These are phyloP conservation scores for Termitomyces sp. DNA, from an alignment of 768 basidiomycete species.

Conservation along the genomic window DNA sequence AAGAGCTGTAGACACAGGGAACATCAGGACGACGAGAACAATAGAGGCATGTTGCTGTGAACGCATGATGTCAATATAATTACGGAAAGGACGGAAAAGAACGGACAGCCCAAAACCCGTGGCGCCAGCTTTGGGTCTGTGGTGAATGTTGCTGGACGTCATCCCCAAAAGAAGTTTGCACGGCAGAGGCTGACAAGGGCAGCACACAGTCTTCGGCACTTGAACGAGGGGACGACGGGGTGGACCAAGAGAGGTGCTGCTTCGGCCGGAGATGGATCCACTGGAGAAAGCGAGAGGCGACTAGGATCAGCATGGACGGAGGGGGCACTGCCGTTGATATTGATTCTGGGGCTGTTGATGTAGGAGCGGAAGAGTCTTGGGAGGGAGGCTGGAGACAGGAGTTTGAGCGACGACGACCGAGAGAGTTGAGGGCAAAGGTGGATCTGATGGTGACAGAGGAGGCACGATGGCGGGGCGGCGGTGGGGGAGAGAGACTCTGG, in stretches of 20 bases:
- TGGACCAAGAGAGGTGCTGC: constrained; percentile 35
- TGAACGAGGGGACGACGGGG: constrained; percentile 39
- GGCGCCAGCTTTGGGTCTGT: constrained; percentile 19
- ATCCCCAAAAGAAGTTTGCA: constrained; percentile 37
- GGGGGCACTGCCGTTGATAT: constrained; percentile 17
- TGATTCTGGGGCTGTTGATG: constrained; percentile 8
- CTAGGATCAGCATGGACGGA: constrained; percentile 45
- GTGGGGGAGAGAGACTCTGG: constrained; percentile 26
- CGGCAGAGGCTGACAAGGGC: constrained; percentile 44
- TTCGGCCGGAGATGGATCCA: constrained; percentile 43
- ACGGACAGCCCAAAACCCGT: constrained; percentile 26
- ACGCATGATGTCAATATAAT: constrained; percentile 7
- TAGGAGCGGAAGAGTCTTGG: constrained; percentile 2
- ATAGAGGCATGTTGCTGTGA: constrained; percentile 12
- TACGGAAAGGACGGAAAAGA: constrained; percentile 3
- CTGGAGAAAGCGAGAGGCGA: constrained; percentile 46
- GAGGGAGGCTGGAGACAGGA: constrained; percentile 33
- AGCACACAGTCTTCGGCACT: constrained; percentile 41
- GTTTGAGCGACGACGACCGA: constrained; percentile 50
- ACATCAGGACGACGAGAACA: constrained; percentile 39
- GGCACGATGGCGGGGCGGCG: constrained; percentile 47
- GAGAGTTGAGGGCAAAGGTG: constrained; percentile 42
- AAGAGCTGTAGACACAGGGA: constrained; percentile 65
- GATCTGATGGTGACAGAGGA: constrained; percentile 56
- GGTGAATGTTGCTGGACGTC: constrained; percentile 28